Evolutionary conservation across 176 grass and related monocot species (phyloP), one percentile per base, ranked within the genome.

Genomic region (Aegilops tauschii): DNA sequence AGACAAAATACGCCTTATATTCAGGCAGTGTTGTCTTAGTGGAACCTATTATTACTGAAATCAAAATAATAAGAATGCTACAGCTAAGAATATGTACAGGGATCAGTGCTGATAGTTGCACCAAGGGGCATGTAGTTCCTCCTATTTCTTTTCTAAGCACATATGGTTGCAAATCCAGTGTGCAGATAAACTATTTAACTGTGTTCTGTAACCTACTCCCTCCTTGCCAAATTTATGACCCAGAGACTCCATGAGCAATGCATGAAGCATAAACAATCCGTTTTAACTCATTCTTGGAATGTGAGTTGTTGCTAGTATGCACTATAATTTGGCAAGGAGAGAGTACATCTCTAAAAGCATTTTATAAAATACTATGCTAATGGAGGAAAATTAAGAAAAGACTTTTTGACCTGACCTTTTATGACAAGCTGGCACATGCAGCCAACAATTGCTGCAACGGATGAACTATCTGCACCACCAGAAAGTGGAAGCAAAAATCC

Each of bases 401-500:
- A 65, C 9, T 25, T 37, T 28, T 84, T 81, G 36, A 76, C 14
- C 76, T 30, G 10, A 94, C 96, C 93, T 95, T 92, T 98, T 84
- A 95, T 72, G 17, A 98, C 93, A 58, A 98, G 96, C 78, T 98
- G 96, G 70, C 90, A 95, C 96, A 98, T 98, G 90, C 93, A 95
- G 23, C 96, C 96, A 17, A 98, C 93, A 78, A 98, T 95, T 70
- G 96, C 96, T 27, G 96, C 96, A 91, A 98, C 96, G 47, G 93
- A 87, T 61, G 96, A 98, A 94, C 96, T 98, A 92, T 98, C 96
- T 0, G 96, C 96, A 32, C 96, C 96, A 87, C 96, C 96, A 65
- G 96, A 98, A 82, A 98, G 92, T 61, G 96, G 96, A 90, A 98
- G 96, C 88, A 98, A 82, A 89, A 98, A 96, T n/a, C 96, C 96